Percentiles rank a stretch among this genome's conserved stretches.
Evolutionary conservation across 176 grass and related monocot species (phyloP).

Genomic region (Miscanthus lutarioriparius): DNA sequence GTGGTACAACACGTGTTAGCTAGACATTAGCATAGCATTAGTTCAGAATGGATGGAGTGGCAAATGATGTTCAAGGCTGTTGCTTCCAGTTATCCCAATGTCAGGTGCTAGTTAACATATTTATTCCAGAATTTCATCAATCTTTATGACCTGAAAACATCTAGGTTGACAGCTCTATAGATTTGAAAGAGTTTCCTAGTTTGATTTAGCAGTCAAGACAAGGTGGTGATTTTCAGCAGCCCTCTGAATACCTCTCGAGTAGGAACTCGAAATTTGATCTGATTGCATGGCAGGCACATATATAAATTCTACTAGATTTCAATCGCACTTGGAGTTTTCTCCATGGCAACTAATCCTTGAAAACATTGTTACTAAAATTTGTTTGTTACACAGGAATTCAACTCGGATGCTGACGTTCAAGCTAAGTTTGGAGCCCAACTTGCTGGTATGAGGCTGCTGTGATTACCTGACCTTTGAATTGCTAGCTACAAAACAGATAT

Average conservation of each 20-base stretch:
- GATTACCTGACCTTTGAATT: not conserved
- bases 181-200: not conserved
- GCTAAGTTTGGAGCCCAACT: conserved; percentile 48
- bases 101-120: not conserved
- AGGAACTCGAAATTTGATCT: not conserved
- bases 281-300: not conserved
- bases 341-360: not conserved
- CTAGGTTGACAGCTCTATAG: not conserved
- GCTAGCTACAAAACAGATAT: not conserved
- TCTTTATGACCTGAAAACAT: not conserved
- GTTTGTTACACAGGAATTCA: conserved; percentile 36
- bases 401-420: conserved; percentile 35
- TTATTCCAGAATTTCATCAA: not conserved
- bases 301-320: not conserved
- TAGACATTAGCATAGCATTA: not conserved
- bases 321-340: not conserved
- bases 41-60: not conserved
- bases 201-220: not conserved
- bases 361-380: not conserved
- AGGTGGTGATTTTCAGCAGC: not conserved
- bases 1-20: not conserved
- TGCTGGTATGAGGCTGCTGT: conserved; percentile 28
- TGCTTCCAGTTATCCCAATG: not conserved
- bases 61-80: not conserved
- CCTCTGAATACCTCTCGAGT: not conserved